Evolutionary conservation across 1,139 yeast species (phyloP), one percentile per base, ranked within the genome.

Genomic region (Diutina pseudorugosa): DNA sequence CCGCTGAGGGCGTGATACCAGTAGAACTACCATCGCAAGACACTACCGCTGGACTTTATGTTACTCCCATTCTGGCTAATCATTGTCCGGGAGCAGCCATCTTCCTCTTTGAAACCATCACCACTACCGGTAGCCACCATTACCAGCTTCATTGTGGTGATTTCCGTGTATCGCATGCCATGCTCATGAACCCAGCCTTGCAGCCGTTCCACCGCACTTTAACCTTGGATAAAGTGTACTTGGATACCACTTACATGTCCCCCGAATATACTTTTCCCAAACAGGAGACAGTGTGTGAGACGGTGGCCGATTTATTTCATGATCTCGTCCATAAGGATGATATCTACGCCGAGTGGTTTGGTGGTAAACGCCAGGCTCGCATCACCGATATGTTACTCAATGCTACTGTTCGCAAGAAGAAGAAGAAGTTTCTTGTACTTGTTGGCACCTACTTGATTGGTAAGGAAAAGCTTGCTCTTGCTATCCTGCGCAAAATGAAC

Each of bases 81-180:
- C 98, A 93, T 66, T 93, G 98, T 65, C 98, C 98, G 1, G 98
- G 98, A 1, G 88, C 97, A 0, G 89, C 81, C 0, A 78, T 93
- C 0, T 85, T 90, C 56, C 66, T 90, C 18, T 85, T 88, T 59
- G 85, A 84, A 60, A 78, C 83, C 0, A 61, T 65, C 21, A 60
- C 66, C 14, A n/a, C 56, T 21, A 62, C 64, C 50, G 64, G 66
- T 1, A 54, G 52, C 33, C 59, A 57, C 52, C 60, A 71, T 50
- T 65, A 70, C 42, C 71, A 79, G 1, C 66, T 93, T 42, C 98
- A 93, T 64, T 90, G 97, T 53, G 98, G 98, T 4, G 98, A 93
- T 65, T 93, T 91, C 60, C 70, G 98, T 54, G 91, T 90, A 12
- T 76, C 77, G 56, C 64, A 64, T 48, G 61, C 64, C n/a, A 73